A percentile compares a stretch with the other conserved stretches of the same genome.
Conservation (phyloP, 2,329 filamentous ascomycete species). For the Colletotrichum graminicola region DNA sequence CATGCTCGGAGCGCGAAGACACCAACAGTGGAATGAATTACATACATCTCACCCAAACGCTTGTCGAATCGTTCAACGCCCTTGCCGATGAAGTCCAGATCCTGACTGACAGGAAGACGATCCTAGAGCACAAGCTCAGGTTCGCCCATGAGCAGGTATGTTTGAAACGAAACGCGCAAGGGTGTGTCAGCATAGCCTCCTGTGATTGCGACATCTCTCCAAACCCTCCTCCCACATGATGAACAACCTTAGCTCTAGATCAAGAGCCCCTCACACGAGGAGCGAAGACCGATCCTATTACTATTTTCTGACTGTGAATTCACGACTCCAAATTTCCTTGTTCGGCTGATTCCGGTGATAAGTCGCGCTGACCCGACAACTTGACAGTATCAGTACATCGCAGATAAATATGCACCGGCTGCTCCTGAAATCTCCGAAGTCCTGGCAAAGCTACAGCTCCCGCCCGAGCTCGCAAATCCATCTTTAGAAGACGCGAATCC, state of each 20-base stretch:
- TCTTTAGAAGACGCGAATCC: slow-evolving; percentile 61
- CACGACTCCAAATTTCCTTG: slow-evolving; percentile 39
- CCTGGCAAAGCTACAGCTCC: slow-evolving; percentile 74
- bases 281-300: slow-evolving; percentile 72
- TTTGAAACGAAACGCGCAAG: slow-evolving; percentile 35
- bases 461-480: slow-evolving; percentile 62
- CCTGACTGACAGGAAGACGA: slow-evolving; percentile 72
- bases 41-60: slow-evolving; percentile 64
- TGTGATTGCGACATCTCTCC: slow-evolving; percentile 24
- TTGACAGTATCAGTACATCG: slow-evolving; percentile 71
- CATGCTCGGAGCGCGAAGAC: slow-evolving; percentile 38
- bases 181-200: slow-evolving; percentile 40
- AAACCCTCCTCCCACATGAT: slow-evolving; percentile 52
- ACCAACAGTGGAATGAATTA: slow-evolving; percentile 55
- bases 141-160: slow-evolving; percentile 76
- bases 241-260: slow-evolving; percentile 83
- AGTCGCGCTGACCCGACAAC: slow-evolving; percentile 41
- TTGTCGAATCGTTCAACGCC: slow-evolving; percentile 74
- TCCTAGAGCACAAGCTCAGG: slow-evolving; percentile 75
- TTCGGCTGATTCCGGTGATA: slow-evolving; percentile 14
- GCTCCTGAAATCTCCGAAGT: slow-evolving; percentile 76
- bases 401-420: slow-evolving; percentile 76
- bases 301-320: slow-evolving; percentile 56
- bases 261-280: slow-evolving; percentile 71
- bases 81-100: slow-evolving; percentile 75